A percentile compares a stretch with the other conserved stretches of the same genome.
phyloP scores from a whole-genome alignment of 2,329 filamentous ascomycete genomes.

The Ampelomyces quisqualis region DNA sequence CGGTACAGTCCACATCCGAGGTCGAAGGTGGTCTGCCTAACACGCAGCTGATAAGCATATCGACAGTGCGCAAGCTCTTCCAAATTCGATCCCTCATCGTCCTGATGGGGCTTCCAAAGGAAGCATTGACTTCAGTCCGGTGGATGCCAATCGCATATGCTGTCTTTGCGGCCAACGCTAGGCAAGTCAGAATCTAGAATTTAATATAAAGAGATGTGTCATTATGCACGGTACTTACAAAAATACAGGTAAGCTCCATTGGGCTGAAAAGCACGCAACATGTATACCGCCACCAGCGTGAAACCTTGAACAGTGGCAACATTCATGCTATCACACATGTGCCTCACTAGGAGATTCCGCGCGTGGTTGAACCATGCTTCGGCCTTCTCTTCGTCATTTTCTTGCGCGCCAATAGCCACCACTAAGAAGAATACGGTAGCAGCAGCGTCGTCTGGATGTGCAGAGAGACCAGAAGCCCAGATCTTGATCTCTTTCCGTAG shows the following conservation, averaged over 20 bases:
- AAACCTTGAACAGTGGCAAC: constrained; percentile 55
- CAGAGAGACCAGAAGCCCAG: constrained; percentile 23
- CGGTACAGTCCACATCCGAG: constrained; percentile 53
- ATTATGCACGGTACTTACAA: constrained; percentile 26
- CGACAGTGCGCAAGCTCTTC: constrained; percentile 55
- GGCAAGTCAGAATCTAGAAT: no score
- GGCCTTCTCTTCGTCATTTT: constrained; percentile 45
- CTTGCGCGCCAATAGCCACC: constrained; percentile 53
- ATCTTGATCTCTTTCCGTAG: constrained; percentile 25
- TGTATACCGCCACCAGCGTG: constrained; percentile 54
- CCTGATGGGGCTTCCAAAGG: constrained; percentile 49
- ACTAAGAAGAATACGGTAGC: constrained; percentile 55
- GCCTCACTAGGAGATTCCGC: constrained; percentile 47
- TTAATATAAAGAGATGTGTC: no score
- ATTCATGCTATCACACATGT: constrained; percentile 53
- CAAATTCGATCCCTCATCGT: constrained; percentile 52
- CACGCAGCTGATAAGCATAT: constrained; percentile 54
- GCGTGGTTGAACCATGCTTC: constrained; percentile 53
- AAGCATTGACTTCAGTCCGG: constrained; percentile 54
- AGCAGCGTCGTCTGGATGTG: constrained; percentile 44
- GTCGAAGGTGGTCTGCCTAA: constrained; percentile 56
- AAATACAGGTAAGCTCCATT: constrained; percentile 57
- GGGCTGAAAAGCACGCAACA: constrained; percentile 54
- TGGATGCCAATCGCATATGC: constrained; percentile 57
- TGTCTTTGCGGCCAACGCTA: constrained; percentile 51